A percentile compares a stretch with the other conserved stretches of the same genome.
These are phyloP conservation scores for Entomortierella lignicola DNA, from an alignment of 192 early-diverging fungal genomes.

Conservation along the genomic window DNA sequence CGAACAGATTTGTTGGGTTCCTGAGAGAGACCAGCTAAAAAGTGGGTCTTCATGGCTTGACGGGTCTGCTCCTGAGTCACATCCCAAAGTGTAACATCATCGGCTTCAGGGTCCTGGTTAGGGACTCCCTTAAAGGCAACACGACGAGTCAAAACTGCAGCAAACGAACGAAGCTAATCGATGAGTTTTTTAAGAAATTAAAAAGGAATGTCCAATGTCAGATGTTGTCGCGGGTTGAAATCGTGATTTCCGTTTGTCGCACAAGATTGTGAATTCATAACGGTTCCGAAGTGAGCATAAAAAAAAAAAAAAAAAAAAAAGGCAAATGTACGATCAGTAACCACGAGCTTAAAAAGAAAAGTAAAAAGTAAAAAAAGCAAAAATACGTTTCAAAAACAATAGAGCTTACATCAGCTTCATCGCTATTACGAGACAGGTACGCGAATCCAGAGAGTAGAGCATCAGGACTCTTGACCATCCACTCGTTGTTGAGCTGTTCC, in stretches of 20 bases:
- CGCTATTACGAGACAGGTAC: conserved; percentile 61
- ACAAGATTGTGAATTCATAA: conserved; percentile 8
- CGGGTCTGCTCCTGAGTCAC: conserved; percentile 73
- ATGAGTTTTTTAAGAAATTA: conserved; percentile 3
- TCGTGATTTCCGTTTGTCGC: conserved; percentile 5
- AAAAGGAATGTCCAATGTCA: conserved; percentile 6
- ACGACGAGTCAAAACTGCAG: conserved; percentile 66
- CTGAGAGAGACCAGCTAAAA: conserved; percentile 81
- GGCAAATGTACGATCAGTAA: neutral
- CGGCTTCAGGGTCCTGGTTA: conserved; percentile 53
- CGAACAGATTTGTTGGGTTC: conserved; percentile 81
- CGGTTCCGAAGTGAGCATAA: conserved; percentile 8
- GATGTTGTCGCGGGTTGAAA: neutral
- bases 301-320: conserved; percentile 1
- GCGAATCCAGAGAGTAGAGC: conserved; percentile 65
- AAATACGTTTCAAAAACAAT: neutral
- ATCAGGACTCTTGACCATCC: conserved; percentile 67
- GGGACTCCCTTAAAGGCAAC: conserved; percentile 66
- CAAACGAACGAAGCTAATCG: conserved; percentile 68
- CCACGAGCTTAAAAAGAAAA: neutral
- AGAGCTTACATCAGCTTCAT: conserved; percentile 50
- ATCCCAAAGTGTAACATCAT: conserved; percentile 72
- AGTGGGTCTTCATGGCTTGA: conserved; percentile 75
- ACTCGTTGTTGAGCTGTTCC: conserved; percentile 68
- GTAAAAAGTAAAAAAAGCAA: neutral